Conservation (phyloP, 768 basidiomycete genomes). For the Glaciozyma martinii region DNA sequence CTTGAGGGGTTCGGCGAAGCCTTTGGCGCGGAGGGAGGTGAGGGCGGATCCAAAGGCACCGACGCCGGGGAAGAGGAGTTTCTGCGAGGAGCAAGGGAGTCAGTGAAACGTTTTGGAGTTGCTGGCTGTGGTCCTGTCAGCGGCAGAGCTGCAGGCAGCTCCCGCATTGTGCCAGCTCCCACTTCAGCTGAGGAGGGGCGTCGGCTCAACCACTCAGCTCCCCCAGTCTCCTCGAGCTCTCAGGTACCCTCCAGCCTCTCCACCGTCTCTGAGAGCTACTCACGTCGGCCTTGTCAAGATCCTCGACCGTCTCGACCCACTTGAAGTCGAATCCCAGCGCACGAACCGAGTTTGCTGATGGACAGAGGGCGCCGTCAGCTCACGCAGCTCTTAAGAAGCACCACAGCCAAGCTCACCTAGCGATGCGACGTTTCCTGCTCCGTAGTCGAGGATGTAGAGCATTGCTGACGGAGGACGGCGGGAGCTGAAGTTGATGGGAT, state of each 20-base stretch:
- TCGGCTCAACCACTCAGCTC: neutral
- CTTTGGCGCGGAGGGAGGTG: slow-evolving; percentile 58
- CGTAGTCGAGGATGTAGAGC: slow-evolving; percentile 29
- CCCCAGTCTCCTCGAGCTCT: neutral
- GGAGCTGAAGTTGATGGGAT: neutral
- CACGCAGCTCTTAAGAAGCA: neutral
- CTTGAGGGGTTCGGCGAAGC: slow-evolving; percentile 68
- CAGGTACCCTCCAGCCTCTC: neutral
- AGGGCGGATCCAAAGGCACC: slow-evolving; percentile 87
- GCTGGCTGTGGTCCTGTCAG: neutral
- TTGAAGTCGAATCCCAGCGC: slow-evolving; percentile 75
- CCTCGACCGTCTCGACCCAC: slow-evolving; percentile 72
- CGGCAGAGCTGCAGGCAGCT: neutral
- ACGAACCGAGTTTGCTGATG: slow-evolving; percentile 30
- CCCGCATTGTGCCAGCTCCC: neutral
- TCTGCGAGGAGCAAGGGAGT: slow-evolving; percentile 45
- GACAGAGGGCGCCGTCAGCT: neutral
- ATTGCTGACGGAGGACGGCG: neutral
- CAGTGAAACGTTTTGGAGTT: neutral
- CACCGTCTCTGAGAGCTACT: slow-evolving; percentile 41
- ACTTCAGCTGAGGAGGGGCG: neutral
- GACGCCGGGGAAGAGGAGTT: slow-evolving; percentile 92
- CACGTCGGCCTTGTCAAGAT: slow-evolving; percentile 83
- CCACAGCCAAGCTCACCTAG: slow-evolving; percentile 11
- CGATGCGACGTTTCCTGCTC: slow-evolving; percentile 29